phyloP scores from a whole-genome alignment of 805 yeast species.

The Metschnikowia gelsemii region DNA sequence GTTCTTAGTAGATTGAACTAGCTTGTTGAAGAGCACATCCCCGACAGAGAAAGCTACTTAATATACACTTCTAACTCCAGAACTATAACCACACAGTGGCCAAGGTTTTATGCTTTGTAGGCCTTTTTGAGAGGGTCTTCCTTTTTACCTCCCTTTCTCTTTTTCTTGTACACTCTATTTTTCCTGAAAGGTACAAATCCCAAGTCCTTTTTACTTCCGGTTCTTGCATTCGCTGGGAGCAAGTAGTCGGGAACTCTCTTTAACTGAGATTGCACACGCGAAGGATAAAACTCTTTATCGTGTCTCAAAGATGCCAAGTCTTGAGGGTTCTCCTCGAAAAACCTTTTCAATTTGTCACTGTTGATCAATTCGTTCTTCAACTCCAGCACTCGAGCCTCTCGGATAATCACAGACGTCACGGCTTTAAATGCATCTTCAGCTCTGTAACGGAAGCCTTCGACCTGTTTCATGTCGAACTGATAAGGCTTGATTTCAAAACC shows the following conservation, averaged over 20 bases:
- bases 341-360: slow-evolving; percentile 87
- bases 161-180: slow-evolving; percentile 45
- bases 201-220: slow-evolving; percentile 48
- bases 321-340: slow-evolving; percentile 96
- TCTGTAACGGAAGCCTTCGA: slow-evolving; percentile 94
- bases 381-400: slow-evolving; percentile 92
- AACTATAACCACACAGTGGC: too few relatives aligned
- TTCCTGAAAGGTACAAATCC: slow-evolving; percentile 77
- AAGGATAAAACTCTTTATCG: slow-evolving; percentile 82
- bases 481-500: slow-evolving; percentile 83
- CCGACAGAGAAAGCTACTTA: slow-evolving; percentile 4
- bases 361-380: slow-evolving; percentile 81
- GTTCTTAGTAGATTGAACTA: slow-evolving; percentile 30
- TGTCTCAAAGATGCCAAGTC: slow-evolving; percentile 87
- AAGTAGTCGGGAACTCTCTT: slow-evolving; percentile 91
- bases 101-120: slow-evolving; percentile 13
- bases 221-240: slow-evolving; percentile 74
- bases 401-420: slow-evolving; percentile 81
- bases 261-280: slow-evolving; percentile 79
- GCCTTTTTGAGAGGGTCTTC: slow-evolving; percentile 62
- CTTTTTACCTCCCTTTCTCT: slow-evolving; percentile 43
- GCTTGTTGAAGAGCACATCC: neutral
- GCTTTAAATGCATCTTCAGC: slow-evolving; percentile 97
- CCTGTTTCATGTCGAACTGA: slow-evolving; percentile 85
- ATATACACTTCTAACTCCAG: slow-evolving; percentile 14